A percentile compares a stretch with the other conserved stretches of the same genome.
Conservation (phyloP, 2,329 filamentous ascomycete species). For the Endocalyx cinctus region DNA sequence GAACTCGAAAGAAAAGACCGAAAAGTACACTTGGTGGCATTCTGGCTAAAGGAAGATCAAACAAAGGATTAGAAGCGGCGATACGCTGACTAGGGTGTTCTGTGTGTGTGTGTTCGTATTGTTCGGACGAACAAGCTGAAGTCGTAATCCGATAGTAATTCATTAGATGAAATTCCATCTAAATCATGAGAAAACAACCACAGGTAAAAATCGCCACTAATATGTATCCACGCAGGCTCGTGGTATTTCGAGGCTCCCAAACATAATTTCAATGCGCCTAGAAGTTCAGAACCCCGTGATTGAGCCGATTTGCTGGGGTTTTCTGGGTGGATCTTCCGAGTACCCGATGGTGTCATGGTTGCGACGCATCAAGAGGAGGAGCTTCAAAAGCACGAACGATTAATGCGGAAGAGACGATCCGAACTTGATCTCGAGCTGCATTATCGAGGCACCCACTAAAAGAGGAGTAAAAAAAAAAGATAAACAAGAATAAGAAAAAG, state of each 20-base stretch:
- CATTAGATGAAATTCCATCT: conserved; percentile 2
- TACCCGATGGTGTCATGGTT: conserved; percentile 7
- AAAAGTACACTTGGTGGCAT: too few relatives aligned
- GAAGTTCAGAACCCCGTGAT: conserved; percentile 5
- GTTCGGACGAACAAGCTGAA: conserved; percentile 4
- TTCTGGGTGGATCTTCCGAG: conserved; percentile 9
- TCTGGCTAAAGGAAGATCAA: conserved; percentile 39
- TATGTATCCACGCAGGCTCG: too few relatives aligned
- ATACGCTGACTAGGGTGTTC: conserved; percentile 7
- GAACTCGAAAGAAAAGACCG: too few relatives aligned
- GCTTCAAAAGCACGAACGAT: conserved; percentile 7
- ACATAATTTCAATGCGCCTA: conserved; percentile 8
- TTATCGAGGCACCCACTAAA: too few relatives aligned
- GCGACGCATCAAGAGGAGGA: conserved; percentile 11
- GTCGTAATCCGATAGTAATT: conserved; percentile 3
- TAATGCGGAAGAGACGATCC: conserved; percentile 11
- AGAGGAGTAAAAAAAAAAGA: neutral
- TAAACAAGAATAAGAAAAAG: neutral
- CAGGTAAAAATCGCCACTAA: too few relatives aligned
- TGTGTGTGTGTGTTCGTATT: too few relatives aligned
- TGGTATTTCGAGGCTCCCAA: too few relatives aligned
- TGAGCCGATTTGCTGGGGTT: conserved; percentile 9
- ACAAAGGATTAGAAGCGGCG: conserved; percentile 14
- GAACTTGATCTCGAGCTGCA: conserved; percentile 6
- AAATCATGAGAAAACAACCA: conserved; percentile 2